phyloP scores from a whole-genome alignment of 495 filamentous ascomycete species.

The Aspergillus nidulans region DNA sequence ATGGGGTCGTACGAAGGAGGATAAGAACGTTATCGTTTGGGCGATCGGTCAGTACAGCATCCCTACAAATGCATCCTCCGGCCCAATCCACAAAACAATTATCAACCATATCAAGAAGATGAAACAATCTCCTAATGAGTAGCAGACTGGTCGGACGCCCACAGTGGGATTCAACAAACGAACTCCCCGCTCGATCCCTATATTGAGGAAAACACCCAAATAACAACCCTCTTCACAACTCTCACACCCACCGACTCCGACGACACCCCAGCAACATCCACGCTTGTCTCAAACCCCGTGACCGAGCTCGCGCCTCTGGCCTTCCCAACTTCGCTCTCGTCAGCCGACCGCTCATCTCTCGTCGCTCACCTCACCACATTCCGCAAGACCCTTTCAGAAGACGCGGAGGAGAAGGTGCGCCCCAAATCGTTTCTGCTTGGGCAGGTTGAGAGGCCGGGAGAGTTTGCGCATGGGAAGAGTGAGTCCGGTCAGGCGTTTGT shows the following conservation, averaged over 20 bases:
- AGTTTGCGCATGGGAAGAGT: slow-evolving; percentile 30
- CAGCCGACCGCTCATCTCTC: slow-evolving; percentile 20
- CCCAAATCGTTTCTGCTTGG: slow-evolving; percentile 43
- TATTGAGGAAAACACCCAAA: slow-evolving; percentile 20
- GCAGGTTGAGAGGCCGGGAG: slow-evolving; percentile 38
- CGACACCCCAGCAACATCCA: slow-evolving; percentile 19
- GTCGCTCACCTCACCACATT: slow-evolving; percentile 29
- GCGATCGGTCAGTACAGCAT: slow-evolving; percentile 27
- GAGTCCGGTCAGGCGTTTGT: slow-evolving; percentile 34
- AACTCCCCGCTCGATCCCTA: slow-evolving; percentile 20
- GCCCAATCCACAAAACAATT: background rate
- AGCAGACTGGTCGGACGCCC: slow-evolving; percentile 39
- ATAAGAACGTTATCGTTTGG: slow-evolving; percentile 36
- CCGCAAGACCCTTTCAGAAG: slow-evolving; percentile 27
- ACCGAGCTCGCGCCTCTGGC: slow-evolving; percentile 35
- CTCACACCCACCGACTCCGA: slow-evolving; percentile 27
- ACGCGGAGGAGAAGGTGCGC: slow-evolving; percentile 27
- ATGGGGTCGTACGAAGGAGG: slow-evolving; percentile 39
- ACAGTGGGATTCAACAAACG: slow-evolving; percentile 17
- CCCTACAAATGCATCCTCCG: background rate
- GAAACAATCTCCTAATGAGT: background rate
- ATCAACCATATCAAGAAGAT: background rate
- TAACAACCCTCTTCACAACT: slow-evolving; percentile 28
- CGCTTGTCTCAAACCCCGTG: slow-evolving; percentile 34
- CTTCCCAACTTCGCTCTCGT: slow-evolving; percentile 27